Conservation (phyloP, 345 rosid genomes). For the Lagerstroemia speciosa region DNA sequence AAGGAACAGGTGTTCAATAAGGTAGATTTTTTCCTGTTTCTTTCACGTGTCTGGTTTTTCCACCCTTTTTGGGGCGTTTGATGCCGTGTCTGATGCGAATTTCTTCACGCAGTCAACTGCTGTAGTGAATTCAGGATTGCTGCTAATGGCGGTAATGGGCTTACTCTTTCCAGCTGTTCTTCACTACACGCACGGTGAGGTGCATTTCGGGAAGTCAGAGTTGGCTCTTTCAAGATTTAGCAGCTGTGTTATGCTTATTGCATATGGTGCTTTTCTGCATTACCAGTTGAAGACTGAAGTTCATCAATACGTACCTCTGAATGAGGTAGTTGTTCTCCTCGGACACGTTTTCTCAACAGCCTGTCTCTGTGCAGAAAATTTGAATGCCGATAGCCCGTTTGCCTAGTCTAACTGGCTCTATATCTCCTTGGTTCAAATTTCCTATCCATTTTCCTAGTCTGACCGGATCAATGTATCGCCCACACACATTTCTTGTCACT, state of each 20-base stretch:
- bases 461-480: too few species aligned
- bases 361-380: too few species aligned
- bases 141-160: constrained; percentile 97
- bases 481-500: too few species aligned
- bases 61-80: constrained; percentile 1
- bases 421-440: too few species aligned
- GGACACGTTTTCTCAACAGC: background rate
- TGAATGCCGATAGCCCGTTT: too few species aligned
- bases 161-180: constrained; percentile 87
- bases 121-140: constrained; percentile 71
- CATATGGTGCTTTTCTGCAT: constrained; percentile 67
- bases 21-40: constrained; percentile 31
- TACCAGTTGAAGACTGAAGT: constrained; percentile 64
- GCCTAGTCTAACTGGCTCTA: too few species aligned
- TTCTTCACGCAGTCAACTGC: constrained; percentile 59
- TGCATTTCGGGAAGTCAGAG: too few species aligned
- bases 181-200: too few species aligned
- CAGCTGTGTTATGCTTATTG: too few species aligned
- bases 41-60: background rate
- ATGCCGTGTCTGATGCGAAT: constrained; percentile 24
- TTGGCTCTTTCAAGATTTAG: too few species aligned
- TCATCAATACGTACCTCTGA: constrained; percentile 37
- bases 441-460: too few species aligned
- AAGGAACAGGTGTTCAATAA: constrained; percentile 72
- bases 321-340: constrained; percentile 33